Base-by-base conservation (phyloP, 2,329 filamentous ascomycete genomes). In the Fusarium torulosum region DNA sequence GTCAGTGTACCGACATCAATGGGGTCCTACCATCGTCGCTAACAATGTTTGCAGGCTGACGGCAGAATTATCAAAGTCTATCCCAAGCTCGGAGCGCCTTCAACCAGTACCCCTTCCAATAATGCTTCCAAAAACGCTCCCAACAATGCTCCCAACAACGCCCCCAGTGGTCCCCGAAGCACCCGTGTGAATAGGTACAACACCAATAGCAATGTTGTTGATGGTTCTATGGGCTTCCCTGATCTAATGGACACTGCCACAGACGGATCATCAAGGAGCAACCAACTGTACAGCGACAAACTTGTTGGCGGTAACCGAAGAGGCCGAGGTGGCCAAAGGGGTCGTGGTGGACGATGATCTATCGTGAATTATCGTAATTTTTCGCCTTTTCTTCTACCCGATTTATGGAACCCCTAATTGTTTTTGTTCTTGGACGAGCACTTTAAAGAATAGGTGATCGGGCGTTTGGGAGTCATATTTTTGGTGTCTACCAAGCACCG, bases 1-100 rank as follows among this genome's bases (percentile, higher is more conserved):
- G 91, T 49, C n/a, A 31, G 37, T 40, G 33, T 9, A 19, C 4
- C 3, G 19, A 9, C 15, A 15, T 15, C 38, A 38, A 27, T 37
- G 42, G 13, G 21, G 23, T 20, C 17, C 15, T 15, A 20, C 19
- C 7, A 37, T 10, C 17, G 17, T n/a, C 11, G 42, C 59, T 63
- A 46, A 63, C 20, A 21, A 23, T 14, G 15, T 13, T 4, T 23
- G 23, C 63, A 89, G 91, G 92, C 92, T 73, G 92, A 95, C 73
- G 91, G 91, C 46, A 85, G 90, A 68, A 79, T 91, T 17, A 85
- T 95, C 54, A 87, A 91, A 75, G 90, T 95, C 38, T 94, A 91
- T 76, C 81, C 88, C 77, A 92, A 92, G 76, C 79, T 85, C 5
- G 84, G 84, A 35, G 65, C 75, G 33, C 65, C 66, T 64, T 54